These are phyloP conservation scores for Mucor saturninus DNA, from an alignment of 371 early-diverging fungal species.

Conservation along the genomic window DNA sequence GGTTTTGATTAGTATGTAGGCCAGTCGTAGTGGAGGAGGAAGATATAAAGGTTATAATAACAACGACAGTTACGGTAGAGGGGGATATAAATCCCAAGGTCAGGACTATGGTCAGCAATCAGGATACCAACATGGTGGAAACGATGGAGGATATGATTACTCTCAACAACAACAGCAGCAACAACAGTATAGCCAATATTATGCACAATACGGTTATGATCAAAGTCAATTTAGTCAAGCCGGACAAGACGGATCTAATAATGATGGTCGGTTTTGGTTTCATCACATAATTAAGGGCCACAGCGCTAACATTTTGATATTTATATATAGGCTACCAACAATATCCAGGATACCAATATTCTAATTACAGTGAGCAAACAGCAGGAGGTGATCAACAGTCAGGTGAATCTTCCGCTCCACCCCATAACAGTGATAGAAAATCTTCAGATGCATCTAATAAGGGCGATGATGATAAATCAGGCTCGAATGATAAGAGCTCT, in stretches of 20 bases:
- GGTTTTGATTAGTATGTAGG: constrained; percentile 26
- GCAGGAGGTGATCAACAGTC: constrained; percentile 34
- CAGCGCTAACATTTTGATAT: not conserved
- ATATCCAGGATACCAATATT: constrained; percentile 37
- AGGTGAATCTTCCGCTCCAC: constrained; percentile 4
- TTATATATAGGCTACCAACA: constrained; percentile 22
- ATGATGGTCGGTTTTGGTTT: too few relatives aligned
- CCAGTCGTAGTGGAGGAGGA: constrained; percentile 35
- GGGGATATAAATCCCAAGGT: constrained; percentile 31
- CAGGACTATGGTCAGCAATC: constrained; percentile 21
- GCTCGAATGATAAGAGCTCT: constrained; percentile 7
- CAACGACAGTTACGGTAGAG: constrained; percentile 30
- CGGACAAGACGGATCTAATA: not conserved
- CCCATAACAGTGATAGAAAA: constrained; percentile 7
- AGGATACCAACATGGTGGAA: constrained; percentile 21
- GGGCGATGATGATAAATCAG: constrained; percentile 9
- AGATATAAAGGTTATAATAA: constrained; percentile 40
- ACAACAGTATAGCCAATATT: constrained; percentile 47
- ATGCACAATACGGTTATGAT: constrained; percentile 47
- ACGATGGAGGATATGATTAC: constrained; percentile 29
- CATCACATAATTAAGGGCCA: too few relatives aligned
- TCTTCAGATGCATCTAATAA: constrained; percentile 7
- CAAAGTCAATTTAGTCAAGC: constrained; percentile 20
- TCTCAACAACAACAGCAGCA: constrained; percentile 10
- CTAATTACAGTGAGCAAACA: not conserved